phyloP scores from a whole-genome alignment of 208 protist species.

The Vickermania spadyakhi region DNA sequence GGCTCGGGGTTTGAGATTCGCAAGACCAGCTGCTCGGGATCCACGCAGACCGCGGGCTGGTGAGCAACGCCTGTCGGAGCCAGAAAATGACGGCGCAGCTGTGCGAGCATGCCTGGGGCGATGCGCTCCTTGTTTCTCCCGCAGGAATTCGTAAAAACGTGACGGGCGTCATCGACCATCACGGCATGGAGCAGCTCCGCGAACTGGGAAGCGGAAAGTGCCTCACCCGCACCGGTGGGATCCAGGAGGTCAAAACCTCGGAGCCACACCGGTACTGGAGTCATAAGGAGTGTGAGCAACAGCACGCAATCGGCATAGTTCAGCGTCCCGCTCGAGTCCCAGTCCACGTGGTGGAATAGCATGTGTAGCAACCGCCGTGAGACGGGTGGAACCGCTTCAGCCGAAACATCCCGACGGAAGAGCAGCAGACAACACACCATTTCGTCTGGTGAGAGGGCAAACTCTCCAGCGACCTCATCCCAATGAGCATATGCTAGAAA shows the following conservation, averaged over 20 bases:
- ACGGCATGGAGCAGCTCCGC: not conserved
- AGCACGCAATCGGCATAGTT: slow-evolving; percentile 18
- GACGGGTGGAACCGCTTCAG: not conserved
- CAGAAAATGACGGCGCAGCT: too few relatives aligned
- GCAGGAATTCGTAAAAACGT: too few relatives aligned
- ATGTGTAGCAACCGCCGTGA: not conserved
- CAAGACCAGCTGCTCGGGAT: too few relatives aligned
- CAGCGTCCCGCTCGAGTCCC: slow-evolving; percentile 8
- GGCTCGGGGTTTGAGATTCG: not conserved
- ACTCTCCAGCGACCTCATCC: slow-evolving; percentile 18
- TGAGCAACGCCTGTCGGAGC: too few relatives aligned
- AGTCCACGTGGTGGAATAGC: slow-evolving; percentile 13
- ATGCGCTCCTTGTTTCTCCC: too few relatives aligned
- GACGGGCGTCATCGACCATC: too few relatives aligned
- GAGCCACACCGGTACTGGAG: not conserved
- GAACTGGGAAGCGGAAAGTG: not conserved
- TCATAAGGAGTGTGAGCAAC: slow-evolving; percentile 15
- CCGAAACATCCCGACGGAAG: slow-evolving; percentile 7
- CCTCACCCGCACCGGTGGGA: not conserved
- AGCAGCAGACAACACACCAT: slow-evolving; percentile 41
- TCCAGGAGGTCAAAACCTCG: not conserved
- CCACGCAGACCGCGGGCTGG: too few relatives aligned
- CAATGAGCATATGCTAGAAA: slow-evolving; percentile 26
- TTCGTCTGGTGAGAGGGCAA: slow-evolving; percentile 22
- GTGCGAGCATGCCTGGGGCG: too few relatives aligned